Base-by-base conservation (phyloP, 371 early-diverging fungal genomes). In the Quaeritorhiza haematococci region DNA sequence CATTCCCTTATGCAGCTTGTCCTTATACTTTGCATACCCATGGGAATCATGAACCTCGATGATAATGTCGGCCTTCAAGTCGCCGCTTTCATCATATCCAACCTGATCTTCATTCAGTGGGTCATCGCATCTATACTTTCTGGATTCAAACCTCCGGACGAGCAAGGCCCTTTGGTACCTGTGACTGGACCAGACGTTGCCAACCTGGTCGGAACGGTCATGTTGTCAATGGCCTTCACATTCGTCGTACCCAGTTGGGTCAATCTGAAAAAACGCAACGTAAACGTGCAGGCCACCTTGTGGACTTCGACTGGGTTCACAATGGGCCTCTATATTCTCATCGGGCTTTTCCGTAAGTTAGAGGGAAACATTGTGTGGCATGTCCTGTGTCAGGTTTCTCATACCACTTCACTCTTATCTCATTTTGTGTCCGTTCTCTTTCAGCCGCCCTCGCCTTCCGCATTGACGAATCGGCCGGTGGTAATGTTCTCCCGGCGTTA, bases 181-280 rank as follows among this genome's bases (percentile, higher is more conserved):
- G n/a, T 38, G 38, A 38, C 13, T 38, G 10, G 38, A 8, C 21
- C 6, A 15, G 51, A 19, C 44, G 13, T 51, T 43, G 19, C 26
- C 13, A 7, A 24, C 17, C 7, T 55, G 8, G 26, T 26, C 8
- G 51, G 55, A 6, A 54, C 24, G 13, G 13, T 55, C 13, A 56
- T 58, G 49, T n/a, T 56, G 2, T 2, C 29, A 21, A 38, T 30
- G 2, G 73, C 75, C 2, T 71, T 72, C 42, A 63, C 70, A 8
- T 55, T 64, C 5, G 53, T 68, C 33, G 72, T 76, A 1, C 76
- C 75, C 10, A 67, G 65, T 7, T 76, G 75, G 75, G 63, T 80
- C 29, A 76, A 76, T 35, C 50, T 76, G 46, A 75, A 79, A 69
- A 62, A 58, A 58, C 63, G 60, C 19, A 61, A 66, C 27, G 78